These are phyloP conservation scores for Fusarium anguioides DNA, from an alignment of 2,329 filamentous ascomycete species.

Conservation along the genomic window DNA sequence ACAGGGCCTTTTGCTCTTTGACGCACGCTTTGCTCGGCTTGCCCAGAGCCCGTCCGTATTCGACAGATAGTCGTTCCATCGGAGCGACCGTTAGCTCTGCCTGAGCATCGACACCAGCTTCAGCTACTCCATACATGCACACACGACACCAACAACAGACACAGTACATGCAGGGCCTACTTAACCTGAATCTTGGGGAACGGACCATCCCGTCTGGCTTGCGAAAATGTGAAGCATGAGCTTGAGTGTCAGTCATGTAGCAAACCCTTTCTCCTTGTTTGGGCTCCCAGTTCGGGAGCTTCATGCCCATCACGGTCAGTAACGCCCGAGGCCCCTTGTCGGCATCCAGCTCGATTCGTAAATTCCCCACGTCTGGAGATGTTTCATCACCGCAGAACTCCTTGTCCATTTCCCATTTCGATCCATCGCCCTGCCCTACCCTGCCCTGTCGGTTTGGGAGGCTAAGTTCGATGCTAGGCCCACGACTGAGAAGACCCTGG, in stretches of 20 bases:
- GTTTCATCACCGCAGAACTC: slow-evolving; percentile 41
- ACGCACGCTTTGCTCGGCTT: slow-evolving; percentile 1
- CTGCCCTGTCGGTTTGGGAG: slow-evolving; percentile 6
- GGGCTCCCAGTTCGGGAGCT: slow-evolving; percentile 29
- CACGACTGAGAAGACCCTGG: slow-evolving; percentile 14
- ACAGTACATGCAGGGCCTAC: slow-evolving; percentile 3
- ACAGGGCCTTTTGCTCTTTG: slow-evolving; percentile 4
- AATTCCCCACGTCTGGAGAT: slow-evolving; percentile 45
- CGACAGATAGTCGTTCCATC: neutral
- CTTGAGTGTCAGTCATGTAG: slow-evolving; percentile 21
- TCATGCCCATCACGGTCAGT: slow-evolving; percentile 23
- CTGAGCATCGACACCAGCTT: neutral
- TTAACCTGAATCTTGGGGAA: slow-evolving; percentile 40
- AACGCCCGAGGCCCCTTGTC: slow-evolving; percentile 24
- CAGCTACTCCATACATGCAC: neutral
- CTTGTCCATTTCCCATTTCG: slow-evolving; percentile 35
- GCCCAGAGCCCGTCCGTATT: neutral
- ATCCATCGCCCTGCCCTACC: slow-evolving; percentile 15
- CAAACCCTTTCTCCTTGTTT: slow-evolving; percentile 25
- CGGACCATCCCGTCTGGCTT: slow-evolving; percentile 39
- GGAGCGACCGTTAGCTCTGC: slow-evolving; percentile 14
- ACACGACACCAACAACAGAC: slow-evolving; percentile 3
- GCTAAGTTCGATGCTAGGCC: slow-evolving; percentile 14
- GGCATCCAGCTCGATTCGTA: slow-evolving; percentile 41
- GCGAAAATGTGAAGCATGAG: neutral